Conservation (phyloP, 345 rosid species). For the Populus euphratica region DNA sequence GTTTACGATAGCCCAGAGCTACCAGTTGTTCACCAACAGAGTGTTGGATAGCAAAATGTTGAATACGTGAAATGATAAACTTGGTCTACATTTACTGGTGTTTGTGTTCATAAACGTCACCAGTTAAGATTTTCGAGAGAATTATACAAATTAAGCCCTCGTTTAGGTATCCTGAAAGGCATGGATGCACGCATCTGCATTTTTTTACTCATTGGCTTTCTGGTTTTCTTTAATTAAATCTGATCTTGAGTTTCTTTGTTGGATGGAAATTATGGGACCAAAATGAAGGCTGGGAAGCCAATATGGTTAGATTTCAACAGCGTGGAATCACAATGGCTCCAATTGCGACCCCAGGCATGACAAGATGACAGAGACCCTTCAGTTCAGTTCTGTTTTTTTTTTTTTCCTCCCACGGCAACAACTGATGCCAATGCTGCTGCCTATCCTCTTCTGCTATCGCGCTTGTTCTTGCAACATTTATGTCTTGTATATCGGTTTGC, state of each 20-base stretch:
- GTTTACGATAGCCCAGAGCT: background rate
- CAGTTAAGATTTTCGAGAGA: background rate
- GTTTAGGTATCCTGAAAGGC: background rate
- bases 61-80: no score
- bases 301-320: conserved; percentile 32
- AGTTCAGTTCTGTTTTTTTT: background rate
- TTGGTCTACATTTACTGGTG: background rate
- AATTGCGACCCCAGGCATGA: conserved; percentile 26
- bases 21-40: background rate
- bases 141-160: no score
- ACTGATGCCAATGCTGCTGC: background rate
- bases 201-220: background rate
- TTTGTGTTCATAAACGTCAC: background rate
- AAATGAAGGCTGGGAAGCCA: conserved; percentile 45
- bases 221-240: background rate
- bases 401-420: background rate
- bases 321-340: conserved; percentile 35
- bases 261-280: background rate
- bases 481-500: no score
- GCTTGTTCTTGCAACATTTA: no score
- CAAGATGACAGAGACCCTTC: conserved; percentile 16
- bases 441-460: background rate
- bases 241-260: background rate
- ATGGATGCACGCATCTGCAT: background rate
- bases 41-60: background rate